Evolutionary conservation across 805 yeast genomes (phyloP).

Genomic region (Yamadazyma philogaea): DNA sequence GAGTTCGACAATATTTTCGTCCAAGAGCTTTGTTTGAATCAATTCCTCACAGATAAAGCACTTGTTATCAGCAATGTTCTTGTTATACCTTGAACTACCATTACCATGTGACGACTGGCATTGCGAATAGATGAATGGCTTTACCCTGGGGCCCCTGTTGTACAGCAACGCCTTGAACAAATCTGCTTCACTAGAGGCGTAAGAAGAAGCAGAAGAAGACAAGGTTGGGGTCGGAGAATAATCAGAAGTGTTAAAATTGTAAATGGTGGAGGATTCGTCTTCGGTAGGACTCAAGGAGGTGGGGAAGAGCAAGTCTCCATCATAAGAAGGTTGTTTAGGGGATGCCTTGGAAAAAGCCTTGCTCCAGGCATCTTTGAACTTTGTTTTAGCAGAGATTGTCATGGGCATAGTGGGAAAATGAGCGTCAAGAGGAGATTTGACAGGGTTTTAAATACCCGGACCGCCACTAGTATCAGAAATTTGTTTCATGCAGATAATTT

Average conservation of each 20-base stretch:
- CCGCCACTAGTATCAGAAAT: not conserved
- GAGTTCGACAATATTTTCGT: slow-evolving; percentile 47
- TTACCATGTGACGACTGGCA: not conserved
- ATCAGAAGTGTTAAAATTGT: slow-evolving; percentile 3
- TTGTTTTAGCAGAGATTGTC: not conserved
- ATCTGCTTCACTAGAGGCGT: not conserved
- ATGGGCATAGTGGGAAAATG: not conserved
- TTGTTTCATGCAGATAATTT: not conserved
- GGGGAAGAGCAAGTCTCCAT: slow-evolving; percentile 7
- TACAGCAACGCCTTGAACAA: not conserved
- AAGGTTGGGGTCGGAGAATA: slow-evolving; percentile 1
- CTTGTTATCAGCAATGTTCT: slow-evolving; percentile 7
- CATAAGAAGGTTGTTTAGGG: not conserved
- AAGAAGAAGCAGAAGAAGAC: slow-evolving; percentile 2
- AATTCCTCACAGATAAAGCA: slow-evolving; percentile 56
- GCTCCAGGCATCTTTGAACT: slow-evolving; percentile 3
- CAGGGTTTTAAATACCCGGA: not conserved
- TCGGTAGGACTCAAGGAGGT: slow-evolving; percentile 12
- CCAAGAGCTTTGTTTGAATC: slow-evolving; percentile 41
- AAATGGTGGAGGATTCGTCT: not conserved
- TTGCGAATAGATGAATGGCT: slow-evolving; percentile 4
- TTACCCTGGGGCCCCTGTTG: slow-evolving; percentile 5
- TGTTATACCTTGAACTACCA: not conserved
- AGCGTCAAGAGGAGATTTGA: too few species aligned
- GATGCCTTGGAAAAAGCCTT: not conserved